A percentile compares a stretch with the other conserved stretches of the same genome.
Conservation (phyloP, 1,284 basidiomycete genomes). For the Schizophyllum commune region DNA sequence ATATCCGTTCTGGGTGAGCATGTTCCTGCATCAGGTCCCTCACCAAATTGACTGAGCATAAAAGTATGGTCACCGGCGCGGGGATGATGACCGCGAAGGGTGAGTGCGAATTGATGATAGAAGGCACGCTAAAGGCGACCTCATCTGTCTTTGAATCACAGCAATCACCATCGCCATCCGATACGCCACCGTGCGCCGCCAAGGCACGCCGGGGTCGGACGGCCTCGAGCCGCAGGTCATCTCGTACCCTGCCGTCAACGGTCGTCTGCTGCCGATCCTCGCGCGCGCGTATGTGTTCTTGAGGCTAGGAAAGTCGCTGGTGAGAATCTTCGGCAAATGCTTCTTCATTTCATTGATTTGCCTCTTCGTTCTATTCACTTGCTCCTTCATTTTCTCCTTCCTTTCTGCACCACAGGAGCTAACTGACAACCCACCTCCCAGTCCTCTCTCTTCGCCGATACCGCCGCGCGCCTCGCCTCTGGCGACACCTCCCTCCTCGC, state of each 20-base stretch:
- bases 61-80: slow-evolving; percentile 51
- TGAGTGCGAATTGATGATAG: too few species aligned
- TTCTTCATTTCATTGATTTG: too few species aligned
- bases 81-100: slow-evolving; percentile 59
- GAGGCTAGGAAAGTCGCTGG: slow-evolving; percentile 51
- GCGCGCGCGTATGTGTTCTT: slow-evolving; percentile 67
- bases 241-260: slow-evolving; percentile 61
- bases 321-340: slow-evolving; percentile 23
- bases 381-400: too few species aligned
- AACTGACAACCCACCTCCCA: slow-evolving; percentile 15
- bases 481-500: slow-evolving; percentile 56
- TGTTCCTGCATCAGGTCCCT: too few species aligned
- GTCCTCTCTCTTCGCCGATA: slow-evolving; percentile 41
- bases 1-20: slow-evolving; percentile 52
- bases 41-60: neutral
- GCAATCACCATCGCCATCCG: slow-evolving; percentile 69
- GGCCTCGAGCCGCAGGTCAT: slow-evolving; percentile 63
- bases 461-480: slow-evolving; percentile 41
- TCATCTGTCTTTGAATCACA: too few species aligned
- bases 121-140: too few species aligned
- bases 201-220: slow-evolving; percentile 45
- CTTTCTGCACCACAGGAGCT: neutral
- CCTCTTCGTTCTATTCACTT: too few species aligned
- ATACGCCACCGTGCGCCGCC: slow-evolving; percentile 68
- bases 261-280: slow-evolving; percentile 63